Percentiles rank a stretch among this genome's conserved stretches.
Evolutionary conservation across 345 rosid genomes (phyloP).

Genomic region (Heritiera littoralis): DNA sequence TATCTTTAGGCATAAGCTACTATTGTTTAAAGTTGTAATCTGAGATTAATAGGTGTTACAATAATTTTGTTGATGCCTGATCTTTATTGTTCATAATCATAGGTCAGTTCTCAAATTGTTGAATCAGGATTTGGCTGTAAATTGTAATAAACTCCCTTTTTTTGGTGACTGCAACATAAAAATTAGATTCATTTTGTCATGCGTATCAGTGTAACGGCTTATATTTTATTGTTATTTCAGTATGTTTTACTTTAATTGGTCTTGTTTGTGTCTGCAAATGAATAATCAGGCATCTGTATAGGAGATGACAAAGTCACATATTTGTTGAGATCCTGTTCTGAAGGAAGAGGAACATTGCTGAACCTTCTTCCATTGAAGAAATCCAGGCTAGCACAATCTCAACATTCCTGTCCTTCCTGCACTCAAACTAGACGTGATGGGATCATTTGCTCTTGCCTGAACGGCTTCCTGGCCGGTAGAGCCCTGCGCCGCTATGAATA

Average conservation of each 20-base stretch:
- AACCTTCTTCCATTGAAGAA: slow-evolving; percentile 28
- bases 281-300: slow-evolving; percentile 39
- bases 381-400: slow-evolving; percentile 20
- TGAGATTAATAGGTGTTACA: not conserved
- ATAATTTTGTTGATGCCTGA: not conserved
- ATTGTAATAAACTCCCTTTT: too few relatives aligned
- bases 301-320: slow-evolving; percentile 43
- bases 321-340: slow-evolving; percentile 29
- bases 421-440: slow-evolving; percentile 20
- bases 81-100: not conserved
- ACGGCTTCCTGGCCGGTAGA: slow-evolving; percentile 17
- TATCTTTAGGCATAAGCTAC: not conserved
- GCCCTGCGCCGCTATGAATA: slow-evolving; percentile 23
- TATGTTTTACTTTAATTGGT: not conserved
- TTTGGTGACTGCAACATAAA: too few relatives aligned
- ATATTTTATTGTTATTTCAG: not conserved
- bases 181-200: not conserved
- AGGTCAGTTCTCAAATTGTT: too few relatives aligned
- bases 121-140: too few relatives aligned
- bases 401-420: not conserved
- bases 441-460: slow-evolving; percentile 12
- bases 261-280: not conserved
- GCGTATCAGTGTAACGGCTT: not conserved
- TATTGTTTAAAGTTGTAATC: not conserved
- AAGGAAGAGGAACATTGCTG: slow-evolving; percentile 34